Evolutionary conservation across 768 basidiomycete genomes (phyloP), one percentile per base, ranked within the genome.

Genomic region (Suillus occidentalis): DNA sequence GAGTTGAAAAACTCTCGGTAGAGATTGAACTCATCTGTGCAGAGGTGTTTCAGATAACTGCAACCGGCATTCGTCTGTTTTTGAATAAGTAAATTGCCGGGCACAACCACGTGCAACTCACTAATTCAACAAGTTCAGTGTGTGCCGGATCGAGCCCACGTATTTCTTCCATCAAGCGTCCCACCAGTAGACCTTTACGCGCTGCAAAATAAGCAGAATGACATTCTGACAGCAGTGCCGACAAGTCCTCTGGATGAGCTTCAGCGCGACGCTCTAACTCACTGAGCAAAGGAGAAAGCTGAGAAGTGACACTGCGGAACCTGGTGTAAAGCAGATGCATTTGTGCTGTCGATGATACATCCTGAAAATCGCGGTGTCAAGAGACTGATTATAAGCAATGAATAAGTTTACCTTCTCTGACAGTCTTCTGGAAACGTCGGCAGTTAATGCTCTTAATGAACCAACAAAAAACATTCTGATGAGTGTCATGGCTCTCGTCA

Each of bases 391-490:
- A 16, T 34, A 36, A 56, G 45, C 57, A 65, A 16, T n/a, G 6
- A 20, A 13, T 57, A 52, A 56, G 1, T 60, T 18, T 64, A 89
- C 92, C 82, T 90, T 91, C 65, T 96, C 94, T 2, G 82, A 82
- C 53, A 96, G 74, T 12, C 91, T 85, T 69, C 84, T 90, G 1
- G 85, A 84, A 25, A 97, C 85, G 69, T 99, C 97, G 5, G 85
- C 79, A 1, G 91, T 87, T 13, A 97, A 82, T 0, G 90, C 88
- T 47, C 90, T 84, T 7, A 99, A 80, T 9, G 92, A 90, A 6
- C 89, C 90, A 7, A 97, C 89, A 71, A 97, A 98, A 78, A 91
- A 95, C 88, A 99, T 96, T 77, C 93, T 97, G 80, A 99, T 94
- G 52, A 99, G 84, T 0, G 96, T 99, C 97, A 99, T 98, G 12